phyloP scores from a whole-genome alignment of 192 early-diverging fungal genomes.

The Coemansia sp. region DNA sequence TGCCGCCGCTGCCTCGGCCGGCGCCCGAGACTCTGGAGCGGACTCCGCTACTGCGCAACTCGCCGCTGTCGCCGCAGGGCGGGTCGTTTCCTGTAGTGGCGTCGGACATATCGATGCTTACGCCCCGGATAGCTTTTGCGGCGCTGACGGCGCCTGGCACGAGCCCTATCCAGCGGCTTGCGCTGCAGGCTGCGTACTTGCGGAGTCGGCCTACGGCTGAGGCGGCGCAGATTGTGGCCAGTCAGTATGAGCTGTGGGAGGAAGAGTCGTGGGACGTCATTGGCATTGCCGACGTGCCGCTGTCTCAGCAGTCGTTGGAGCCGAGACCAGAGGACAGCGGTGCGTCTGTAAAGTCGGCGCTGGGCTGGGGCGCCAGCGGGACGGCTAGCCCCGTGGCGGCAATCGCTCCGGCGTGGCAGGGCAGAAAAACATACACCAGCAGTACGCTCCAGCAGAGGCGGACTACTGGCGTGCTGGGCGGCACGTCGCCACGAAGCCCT shows the following conservation, averaged over 20 bases:
- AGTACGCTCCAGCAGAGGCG: constrained; percentile 37
- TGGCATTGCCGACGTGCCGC: neutral
- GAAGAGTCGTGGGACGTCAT: constrained; percentile 44
- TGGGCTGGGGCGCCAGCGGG: neutral
- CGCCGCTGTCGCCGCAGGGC: constrained; percentile 23
- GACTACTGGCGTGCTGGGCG: constrained; percentile 1
- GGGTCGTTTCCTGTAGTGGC: neutral
- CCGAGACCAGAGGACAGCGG: neutral
- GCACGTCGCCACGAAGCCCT: constrained; percentile 27
- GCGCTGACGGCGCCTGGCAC: constrained; percentile 14
- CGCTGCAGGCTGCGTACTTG: constrained; percentile 70
- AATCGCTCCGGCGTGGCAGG: constrained; percentile 5
- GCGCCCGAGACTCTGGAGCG: constrained; percentile 31
- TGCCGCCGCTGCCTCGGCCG: constrained; percentile 60
- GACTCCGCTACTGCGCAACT: constrained; percentile 36
- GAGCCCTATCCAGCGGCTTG: constrained; percentile 52
- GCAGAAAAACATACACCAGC: constrained; percentile 39
- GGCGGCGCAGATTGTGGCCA: constrained; percentile 59
- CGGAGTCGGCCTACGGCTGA: constrained; percentile 61
- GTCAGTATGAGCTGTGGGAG: constrained; percentile 62
- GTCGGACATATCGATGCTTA: constrained; percentile 3
- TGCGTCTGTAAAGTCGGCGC: neutral
- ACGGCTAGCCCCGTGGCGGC: neutral
- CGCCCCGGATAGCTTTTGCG: constrained; percentile 19
- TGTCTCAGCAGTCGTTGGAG: neutral